Evolutionary conservation across 768 basidiomycete species (phyloP).

Genomic region (Floccularia luteovirens): DNA sequence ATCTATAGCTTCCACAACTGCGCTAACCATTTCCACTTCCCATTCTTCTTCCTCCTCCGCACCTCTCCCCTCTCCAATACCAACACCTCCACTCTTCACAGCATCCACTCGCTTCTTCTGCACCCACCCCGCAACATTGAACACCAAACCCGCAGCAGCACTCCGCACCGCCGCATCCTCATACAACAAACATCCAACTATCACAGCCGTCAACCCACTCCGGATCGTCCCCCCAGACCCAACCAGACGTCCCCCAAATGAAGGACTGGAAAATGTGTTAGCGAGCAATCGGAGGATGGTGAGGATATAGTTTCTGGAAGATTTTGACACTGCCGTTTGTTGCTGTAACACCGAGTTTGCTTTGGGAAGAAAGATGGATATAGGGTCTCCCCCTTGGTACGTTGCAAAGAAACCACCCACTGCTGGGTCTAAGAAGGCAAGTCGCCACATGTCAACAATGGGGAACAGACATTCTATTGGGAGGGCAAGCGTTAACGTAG

Average conservation of each 20-base stretch:
- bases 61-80: constrained; percentile 16
- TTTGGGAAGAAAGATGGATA: constrained; percentile 39
- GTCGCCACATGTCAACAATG: constrained; percentile 74
- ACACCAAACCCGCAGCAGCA: constrained; percentile 77
- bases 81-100: constrained; percentile 19
- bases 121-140: constrained; percentile 62
- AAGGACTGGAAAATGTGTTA: constrained; percentile 52
- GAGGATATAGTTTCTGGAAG: constrained; percentile 50
- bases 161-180: constrained; percentile 61
- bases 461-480: constrained; percentile 63
- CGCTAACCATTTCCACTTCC: constrained; percentile 80
- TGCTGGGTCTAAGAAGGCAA: constrained; percentile 60
- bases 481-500: constrained; percentile 34
- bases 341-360: constrained; percentile 24
- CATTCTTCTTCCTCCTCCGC: constrained; percentile 67
- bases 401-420: constrained; percentile 45
- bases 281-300: constrained; percentile 61
- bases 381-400: constrained; percentile 27
- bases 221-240: constrained; percentile 17
- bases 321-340: constrained; percentile 17
- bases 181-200: constrained; percentile 66
- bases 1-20: constrained; percentile 71
- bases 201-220: constrained; percentile 35
- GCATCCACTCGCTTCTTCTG: constrained; percentile 52
- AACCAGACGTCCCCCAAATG: constrained; percentile 34